Conservation (phyloP, 176 grass and related monocot species). For the Avena insularis region DNA sequence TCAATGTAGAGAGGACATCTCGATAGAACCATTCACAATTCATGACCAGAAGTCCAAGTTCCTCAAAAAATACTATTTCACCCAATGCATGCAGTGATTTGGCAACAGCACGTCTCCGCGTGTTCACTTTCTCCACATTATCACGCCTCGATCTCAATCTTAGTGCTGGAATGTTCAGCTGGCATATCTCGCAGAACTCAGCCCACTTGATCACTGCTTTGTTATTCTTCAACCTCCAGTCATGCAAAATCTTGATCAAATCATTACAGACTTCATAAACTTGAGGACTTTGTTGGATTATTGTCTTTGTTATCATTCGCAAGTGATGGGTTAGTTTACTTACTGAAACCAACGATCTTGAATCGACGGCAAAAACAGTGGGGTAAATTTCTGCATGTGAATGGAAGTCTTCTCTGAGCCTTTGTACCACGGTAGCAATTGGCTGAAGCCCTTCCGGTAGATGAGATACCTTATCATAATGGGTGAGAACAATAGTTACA, state of each 20-base stretch:
- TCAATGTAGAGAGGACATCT: slow-evolving; percentile 61
- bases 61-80: slow-evolving; percentile 85
- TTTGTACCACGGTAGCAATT: slow-evolving; percentile 69
- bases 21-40: slow-evolving; percentile 77
- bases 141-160: slow-evolving; percentile 77
- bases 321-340: slow-evolving; percentile 78
- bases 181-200: slow-evolving; percentile 85
- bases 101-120: slow-evolving; percentile 59
- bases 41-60: slow-evolving; percentile 74
- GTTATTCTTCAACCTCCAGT: slow-evolving; percentile 72
- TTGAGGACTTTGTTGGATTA: slow-evolving; percentile 72
- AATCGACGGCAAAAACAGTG: slow-evolving; percentile 86
- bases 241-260: slow-evolving; percentile 64
- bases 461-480: slow-evolving; percentile 73
- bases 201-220: slow-evolving; percentile 76
- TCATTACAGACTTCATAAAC: slow-evolving; percentile 89
- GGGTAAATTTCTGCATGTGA: slow-evolving; percentile 82
- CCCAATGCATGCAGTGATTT: slow-evolving; percentile 74
- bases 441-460: slow-evolving; percentile 58
- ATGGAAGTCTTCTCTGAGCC: slow-evolving; percentile 79
- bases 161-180: slow-evolving; percentile 67
- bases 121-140: slow-evolving; percentile 74
- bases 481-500: slow-evolving; percentile 82
- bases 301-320: slow-evolving; percentile 68
- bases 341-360: slow-evolving; percentile 79